phyloP scores from a whole-genome alignment of 2,329 filamentous ascomycete species.

The Lecanicillium sp. region DNA sequence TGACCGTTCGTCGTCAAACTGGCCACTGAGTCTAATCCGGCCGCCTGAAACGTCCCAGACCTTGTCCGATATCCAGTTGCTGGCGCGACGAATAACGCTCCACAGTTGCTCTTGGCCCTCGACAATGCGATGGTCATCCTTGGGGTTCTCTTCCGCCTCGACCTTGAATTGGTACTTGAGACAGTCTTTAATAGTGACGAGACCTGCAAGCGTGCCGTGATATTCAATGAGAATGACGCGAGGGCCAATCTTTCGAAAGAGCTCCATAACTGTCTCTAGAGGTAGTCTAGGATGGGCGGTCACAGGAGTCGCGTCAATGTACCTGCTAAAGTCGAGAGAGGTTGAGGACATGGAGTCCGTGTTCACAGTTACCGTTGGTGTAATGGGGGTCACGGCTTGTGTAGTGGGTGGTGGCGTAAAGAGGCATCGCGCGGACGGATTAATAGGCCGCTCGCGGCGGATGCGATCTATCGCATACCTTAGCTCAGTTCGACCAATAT shows the following conservation, averaged over 20 bases:
- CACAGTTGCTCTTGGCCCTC: conserved; percentile 60
- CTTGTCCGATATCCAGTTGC: conserved; percentile 51
- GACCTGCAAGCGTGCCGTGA: conserved; percentile 70
- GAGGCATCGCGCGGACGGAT: conserved; percentile 60
- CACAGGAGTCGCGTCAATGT: conserved; percentile 82
- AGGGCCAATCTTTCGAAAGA: conserved; percentile 96
- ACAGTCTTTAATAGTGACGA: conserved; percentile 96
- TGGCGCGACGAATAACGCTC: conserved; percentile 44
- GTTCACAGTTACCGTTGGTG: conserved; percentile 49
- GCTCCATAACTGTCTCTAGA: conserved; percentile 94
- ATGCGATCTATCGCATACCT: conserved; percentile 82
- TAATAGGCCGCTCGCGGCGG: conserved; percentile 61
- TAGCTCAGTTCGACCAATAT: conserved; percentile 87
- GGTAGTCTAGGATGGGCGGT: conserved; percentile 86
- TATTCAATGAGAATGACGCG: conserved; percentile 90
- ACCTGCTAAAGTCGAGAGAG: conserved; percentile 73
- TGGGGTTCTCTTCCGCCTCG: conserved; percentile 72
- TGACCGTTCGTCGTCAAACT: conserved; percentile 25
- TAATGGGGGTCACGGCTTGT: conserved; percentile 27
- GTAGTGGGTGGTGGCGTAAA: conserved; percentile 49
- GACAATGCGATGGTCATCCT: conserved; percentile 46
- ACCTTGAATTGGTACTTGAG: conserved; percentile 96
- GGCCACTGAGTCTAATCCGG: conserved; percentile 42
- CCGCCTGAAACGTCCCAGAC: conserved; percentile 48
- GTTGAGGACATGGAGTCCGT: conserved; percentile 45